Percentiles rank a stretch among this genome's conserved stretches.
Conservation (phyloP, 1,284 basidiomycete genomes). For the Waitea zeae region DNA sequence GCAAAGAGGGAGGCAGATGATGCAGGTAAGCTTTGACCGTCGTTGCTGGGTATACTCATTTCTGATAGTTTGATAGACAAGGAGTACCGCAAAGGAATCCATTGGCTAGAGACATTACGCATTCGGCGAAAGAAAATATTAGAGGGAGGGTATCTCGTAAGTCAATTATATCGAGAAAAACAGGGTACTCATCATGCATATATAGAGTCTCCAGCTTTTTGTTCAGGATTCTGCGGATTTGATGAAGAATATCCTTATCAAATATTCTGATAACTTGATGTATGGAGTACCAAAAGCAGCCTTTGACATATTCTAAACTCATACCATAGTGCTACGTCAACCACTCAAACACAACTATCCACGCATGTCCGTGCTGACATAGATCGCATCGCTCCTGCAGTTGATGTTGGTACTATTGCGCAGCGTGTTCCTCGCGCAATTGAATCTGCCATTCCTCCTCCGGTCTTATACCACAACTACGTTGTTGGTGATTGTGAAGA, state of each 20-base stretch:
- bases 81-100: conserved; percentile 82
- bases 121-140: conserved; percentile 71
- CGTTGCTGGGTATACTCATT: too few relatives aligned
- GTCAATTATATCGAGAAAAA: background rate
- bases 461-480: conserved; percentile 61
- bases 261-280: conserved; percentile 67
- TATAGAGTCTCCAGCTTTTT: conserved; percentile 66
- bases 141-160: conserved; percentile 55
- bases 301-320: conserved; percentile 1
- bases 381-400: conserved; percentile 49
- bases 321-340: conserved; percentile 28
- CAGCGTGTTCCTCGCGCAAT: conserved; percentile 39
- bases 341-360: conserved; percentile 32
- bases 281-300: conserved; percentile 22
- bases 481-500: conserved; percentile 79
- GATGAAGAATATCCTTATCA: conserved; percentile 46
- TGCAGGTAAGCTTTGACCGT: too few relatives aligned
- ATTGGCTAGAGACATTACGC: conserved; percentile 87
- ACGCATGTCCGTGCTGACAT: conserved; percentile 38
- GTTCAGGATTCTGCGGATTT: conserved; percentile 55
- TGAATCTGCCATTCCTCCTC: conserved; percentile 43
- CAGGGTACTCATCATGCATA: background rate
- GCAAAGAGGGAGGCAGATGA: conserved; percentile 85
- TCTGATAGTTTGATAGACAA: too few relatives aligned
- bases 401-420: conserved; percentile 43